phyloP scores from a whole-genome alignment of 371 early-diverging fungal species.

The Mortierella sp. region DNA sequence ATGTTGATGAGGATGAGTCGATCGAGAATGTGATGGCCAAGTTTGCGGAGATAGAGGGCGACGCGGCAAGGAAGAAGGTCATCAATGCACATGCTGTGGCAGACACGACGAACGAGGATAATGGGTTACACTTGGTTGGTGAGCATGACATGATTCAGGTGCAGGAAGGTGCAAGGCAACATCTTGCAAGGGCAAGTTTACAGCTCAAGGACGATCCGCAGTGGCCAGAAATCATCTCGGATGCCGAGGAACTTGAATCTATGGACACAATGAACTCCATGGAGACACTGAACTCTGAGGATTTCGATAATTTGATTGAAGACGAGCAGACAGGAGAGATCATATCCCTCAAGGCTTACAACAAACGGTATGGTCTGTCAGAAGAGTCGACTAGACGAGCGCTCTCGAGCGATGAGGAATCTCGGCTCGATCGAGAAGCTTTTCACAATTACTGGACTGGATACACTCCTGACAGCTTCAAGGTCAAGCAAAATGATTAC shows the following conservation, averaged over 20 bases:
- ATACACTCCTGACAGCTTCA: constrained; percentile 40
- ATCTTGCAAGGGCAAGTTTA: constrained; percentile 11
- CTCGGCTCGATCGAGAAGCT: constrained; percentile 14
- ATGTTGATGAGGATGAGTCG: constrained; percentile 64
- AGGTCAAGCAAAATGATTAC: constrained; percentile 47
- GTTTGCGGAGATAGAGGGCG: constrained; percentile 59
- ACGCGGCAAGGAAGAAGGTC: constrained; percentile 5
- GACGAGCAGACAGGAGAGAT: constrained; percentile 45
- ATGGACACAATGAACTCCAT: constrained; percentile 27
- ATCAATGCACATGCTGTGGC: neutral
- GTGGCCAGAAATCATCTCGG: constrained; percentile 31
- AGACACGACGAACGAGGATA: neutral
- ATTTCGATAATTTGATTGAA: constrained; percentile 37
- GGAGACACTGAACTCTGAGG: constrained; percentile 24
- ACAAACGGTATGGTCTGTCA: constrained; percentile 1
- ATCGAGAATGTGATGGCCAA: constrained; percentile 65
- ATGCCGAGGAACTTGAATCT: constrained; percentile 33
- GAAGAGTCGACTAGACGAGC: constrained; percentile 12
- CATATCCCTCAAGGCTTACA: constrained; percentile 20
- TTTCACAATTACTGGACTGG: constrained; percentile 53
- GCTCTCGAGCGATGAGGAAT: constrained; percentile 29
- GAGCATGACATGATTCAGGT: constrained; percentile 14
- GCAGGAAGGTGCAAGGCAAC: constrained; percentile 19
- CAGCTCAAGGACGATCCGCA: constrained; percentile 9
- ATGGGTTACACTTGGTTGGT: constrained; percentile 11